These are phyloP conservation scores for Pleomassaria siparia DNA, from an alignment of 2,329 filamentous ascomycete species.

Conservation along the genomic window DNA sequence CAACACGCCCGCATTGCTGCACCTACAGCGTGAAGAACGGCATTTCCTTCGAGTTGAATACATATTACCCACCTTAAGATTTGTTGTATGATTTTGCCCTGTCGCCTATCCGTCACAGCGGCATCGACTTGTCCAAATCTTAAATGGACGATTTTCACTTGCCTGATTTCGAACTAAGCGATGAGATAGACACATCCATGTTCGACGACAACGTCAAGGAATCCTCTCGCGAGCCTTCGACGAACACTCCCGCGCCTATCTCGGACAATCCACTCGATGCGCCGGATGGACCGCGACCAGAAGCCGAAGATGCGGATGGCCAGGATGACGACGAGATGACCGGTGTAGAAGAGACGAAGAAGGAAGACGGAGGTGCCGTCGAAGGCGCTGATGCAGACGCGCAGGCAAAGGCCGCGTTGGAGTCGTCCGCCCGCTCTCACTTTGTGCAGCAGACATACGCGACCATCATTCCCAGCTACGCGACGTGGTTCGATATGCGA, in stretches of 20 bases:
- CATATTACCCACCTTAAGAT: not conserved
- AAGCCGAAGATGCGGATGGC: constrained; percentile 59
- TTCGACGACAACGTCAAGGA: constrained; percentile 42
- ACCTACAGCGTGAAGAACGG: not conserved
- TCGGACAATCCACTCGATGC: constrained; percentile 71
- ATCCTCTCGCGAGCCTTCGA: constrained; percentile 55
- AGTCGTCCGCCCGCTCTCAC: constrained; percentile 86
- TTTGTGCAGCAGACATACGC: constrained; percentile 91
- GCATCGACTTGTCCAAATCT: not conserved
- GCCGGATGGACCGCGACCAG: constrained; percentile 61
- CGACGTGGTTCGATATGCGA: constrained; percentile 99
- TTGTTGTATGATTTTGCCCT: not conserved
- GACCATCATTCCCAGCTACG: constrained; percentile 96
- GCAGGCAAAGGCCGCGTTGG: constrained; percentile 76
- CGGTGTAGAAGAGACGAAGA: constrained; percentile 40
- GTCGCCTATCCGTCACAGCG: not conserved
- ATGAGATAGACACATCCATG: not conserved
- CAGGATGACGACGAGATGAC: constrained; percentile 73
- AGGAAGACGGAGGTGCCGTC: constrained; percentile 36
- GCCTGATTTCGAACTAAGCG: not conserved
- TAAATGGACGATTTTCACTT: too few species aligned
- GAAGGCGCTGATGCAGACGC: constrained; percentile 49
- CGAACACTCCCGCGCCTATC: constrained; percentile 56
- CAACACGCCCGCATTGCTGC: not conserved
- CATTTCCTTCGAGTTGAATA: not conserved